Evolutionary conservation across 2,329 filamentous ascomycete genomes (phyloP).

Genomic region (Fusarium agapanthi): DNA sequence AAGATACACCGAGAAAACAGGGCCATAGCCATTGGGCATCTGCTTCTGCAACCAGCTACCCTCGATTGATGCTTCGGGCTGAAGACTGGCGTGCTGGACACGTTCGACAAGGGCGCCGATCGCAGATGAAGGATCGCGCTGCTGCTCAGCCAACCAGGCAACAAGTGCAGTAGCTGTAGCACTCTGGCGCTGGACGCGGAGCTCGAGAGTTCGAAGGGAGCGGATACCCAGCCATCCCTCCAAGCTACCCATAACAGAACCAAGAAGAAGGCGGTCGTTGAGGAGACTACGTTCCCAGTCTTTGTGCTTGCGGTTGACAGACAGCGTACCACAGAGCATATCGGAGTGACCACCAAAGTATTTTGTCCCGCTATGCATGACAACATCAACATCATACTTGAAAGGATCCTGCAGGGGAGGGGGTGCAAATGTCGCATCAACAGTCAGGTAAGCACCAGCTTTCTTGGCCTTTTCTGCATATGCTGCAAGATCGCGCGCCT

Average conservation of each 20-base stretch:
- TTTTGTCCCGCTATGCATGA: conserved; percentile 95
- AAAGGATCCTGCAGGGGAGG: conserved; percentile 91
- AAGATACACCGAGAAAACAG: conserved; percentile 83
- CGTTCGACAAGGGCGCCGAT: conserved; percentile 65
- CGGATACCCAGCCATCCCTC: conserved; percentile 93
- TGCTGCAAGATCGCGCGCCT: conserved; percentile 74
- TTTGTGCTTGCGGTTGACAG: conserved; percentile 63
- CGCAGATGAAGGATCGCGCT: conserved; percentile 49
- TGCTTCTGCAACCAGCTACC: conserved; percentile 80
- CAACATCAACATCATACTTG: conserved; percentile 78
- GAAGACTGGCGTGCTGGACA: conserved; percentile 82
- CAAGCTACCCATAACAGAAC: conserved; percentile 85
- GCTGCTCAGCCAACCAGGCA: conserved; percentile 69
- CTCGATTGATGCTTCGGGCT: conserved; percentile 66
- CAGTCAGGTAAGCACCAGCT: conserved; percentile 77
- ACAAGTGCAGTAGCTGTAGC: conserved; percentile 75
- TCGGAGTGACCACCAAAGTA: conserved; percentile 97
- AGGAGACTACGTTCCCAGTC: conserved; percentile 70
- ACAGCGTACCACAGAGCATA: conserved; percentile 86
- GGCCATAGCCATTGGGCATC: conserved; percentile 91
- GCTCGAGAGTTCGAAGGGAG: conserved; percentile 83
- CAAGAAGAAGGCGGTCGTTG: conserved; percentile 78
- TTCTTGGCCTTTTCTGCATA: conserved; percentile 78
- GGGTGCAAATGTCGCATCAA: conserved; percentile 93
- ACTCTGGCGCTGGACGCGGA: conserved; percentile 82